Evolutionary conservation across 108 stramenopile species (phyloP).

Genomic region (Aurantiochytrium sp.): DNA sequence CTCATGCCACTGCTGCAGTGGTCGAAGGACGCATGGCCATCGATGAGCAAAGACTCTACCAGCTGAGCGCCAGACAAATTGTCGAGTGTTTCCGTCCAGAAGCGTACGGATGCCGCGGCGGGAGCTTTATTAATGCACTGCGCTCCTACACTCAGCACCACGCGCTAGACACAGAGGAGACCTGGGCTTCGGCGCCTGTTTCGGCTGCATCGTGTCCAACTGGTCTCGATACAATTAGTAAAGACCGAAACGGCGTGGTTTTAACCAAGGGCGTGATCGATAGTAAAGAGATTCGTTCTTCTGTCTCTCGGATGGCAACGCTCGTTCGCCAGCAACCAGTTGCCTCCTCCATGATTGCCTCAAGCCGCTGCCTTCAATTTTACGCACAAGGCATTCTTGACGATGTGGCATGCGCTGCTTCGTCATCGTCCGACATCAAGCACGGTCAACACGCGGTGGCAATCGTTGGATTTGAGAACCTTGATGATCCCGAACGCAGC

Average conservation of each 20-base stretch:
- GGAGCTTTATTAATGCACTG: not conserved
- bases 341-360: not conserved
- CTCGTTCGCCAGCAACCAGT: not conserved
- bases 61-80: not conserved
- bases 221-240: not conserved
- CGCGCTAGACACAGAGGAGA: not conserved
- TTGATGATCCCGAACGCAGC: not conserved
- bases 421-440: not conserved
- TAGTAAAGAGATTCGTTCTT: not conserved
- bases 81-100: not conserved
- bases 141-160: not conserved
- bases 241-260: not conserved
- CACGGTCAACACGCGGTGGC: not conserved
- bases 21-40: not conserved
- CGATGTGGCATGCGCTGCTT: not conserved
- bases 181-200: not conserved
- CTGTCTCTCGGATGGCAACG: not conserved
- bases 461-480: not conserved
- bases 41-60: not conserved
- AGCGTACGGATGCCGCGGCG: not conserved
- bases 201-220: not conserved
- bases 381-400: not conserved
- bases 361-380: slow-evolving; percentile 2
- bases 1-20: not conserved
- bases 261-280: not conserved